phyloP scores from a whole-genome alignment of 768 basidiomycete species.

The Gelatoporia subvermispora region DNA sequence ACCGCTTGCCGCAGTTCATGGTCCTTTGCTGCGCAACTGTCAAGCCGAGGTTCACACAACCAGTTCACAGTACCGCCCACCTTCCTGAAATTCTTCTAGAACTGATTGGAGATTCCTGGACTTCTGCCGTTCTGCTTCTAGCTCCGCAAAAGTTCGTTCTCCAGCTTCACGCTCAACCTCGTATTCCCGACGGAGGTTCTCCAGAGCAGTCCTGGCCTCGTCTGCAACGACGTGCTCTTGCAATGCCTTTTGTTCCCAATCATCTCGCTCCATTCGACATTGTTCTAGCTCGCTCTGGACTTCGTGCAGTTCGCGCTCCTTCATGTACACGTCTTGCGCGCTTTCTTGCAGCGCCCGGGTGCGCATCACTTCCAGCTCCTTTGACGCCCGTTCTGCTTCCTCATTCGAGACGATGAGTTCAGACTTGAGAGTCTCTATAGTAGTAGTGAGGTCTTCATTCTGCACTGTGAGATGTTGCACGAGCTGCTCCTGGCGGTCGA shows the following conservation, averaged over 20 bases:
- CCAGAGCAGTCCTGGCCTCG: conserved; percentile 54
- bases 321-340: conserved; percentile 61
- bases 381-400: conserved; percentile 66
- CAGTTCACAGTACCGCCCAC: conserved; percentile 34
- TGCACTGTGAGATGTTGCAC: conserved; percentile 75
- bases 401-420: conserved; percentile 75
- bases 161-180: conserved; percentile 60
- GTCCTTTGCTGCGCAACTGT: conserved; percentile 64
- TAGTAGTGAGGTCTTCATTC: conserved; percentile 66
- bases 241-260: conserved; percentile 58
- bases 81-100: conserved; percentile 90
- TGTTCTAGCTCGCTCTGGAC: conserved; percentile 83
- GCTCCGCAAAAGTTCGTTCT: conserved; percentile 47
- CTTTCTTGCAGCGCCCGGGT: conserved; percentile 59
- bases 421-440: conserved; percentile 72
- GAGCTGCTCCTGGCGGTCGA: conserved; percentile 85
- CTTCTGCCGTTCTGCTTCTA: conserved; percentile 69
- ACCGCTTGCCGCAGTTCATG: conserved; percentile 84
- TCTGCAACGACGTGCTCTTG: conserved; percentile 71
- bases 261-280: conserved; percentile 75
- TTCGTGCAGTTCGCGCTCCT: conserved; percentile 80
- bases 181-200: conserved; percentile 56
- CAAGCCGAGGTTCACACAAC: conserved; percentile 4
- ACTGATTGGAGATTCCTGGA: conserved; percentile 86
- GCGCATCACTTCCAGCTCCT: conserved; percentile 66